Conservation (phyloP, 139 green algal genomes). For the Tetradesmus obliquus region DNA sequence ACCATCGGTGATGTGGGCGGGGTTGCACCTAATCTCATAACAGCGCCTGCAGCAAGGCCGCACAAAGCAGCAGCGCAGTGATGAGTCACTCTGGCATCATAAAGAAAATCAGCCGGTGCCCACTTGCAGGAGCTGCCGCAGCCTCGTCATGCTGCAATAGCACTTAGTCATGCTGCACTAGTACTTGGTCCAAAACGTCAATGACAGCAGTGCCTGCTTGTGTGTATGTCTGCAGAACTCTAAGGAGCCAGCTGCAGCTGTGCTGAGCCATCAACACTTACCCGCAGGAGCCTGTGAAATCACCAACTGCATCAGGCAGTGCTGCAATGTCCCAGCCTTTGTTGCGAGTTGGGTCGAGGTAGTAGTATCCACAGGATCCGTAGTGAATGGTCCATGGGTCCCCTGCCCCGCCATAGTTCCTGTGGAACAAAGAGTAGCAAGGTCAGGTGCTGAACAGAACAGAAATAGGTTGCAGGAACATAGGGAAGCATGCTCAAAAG, state of each 20-base stretch:
- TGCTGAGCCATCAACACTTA: neutral
- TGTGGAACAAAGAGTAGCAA: neutral
- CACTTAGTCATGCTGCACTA: too few relatives aligned
- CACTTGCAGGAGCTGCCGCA: neutral
- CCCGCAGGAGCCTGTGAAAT: conserved; percentile 36
- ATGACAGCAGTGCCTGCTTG: neutral
- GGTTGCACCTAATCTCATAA: conserved; percentile 32
- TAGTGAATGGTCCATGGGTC: conserved; percentile 41
- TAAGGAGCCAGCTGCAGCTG: neutral
- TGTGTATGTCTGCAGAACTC: neutral
- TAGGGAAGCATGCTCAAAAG: too few relatives aligned
- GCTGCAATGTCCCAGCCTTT: conserved; percentile 51
- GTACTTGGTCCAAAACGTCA: neutral
- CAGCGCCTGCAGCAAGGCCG: conserved; percentile 44
- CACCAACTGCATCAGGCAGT: conserved; percentile 23
- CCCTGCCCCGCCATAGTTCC: conserved; percentile 6
- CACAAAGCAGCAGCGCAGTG: neutral
- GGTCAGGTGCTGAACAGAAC: neutral
- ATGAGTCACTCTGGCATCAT: neutral
- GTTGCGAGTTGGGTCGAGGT: conserved; percentile 19
- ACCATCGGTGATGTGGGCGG: conserved; percentile 36
- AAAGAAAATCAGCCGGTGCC: neutral
- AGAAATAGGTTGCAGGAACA: neutral
- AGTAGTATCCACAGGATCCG: conserved; percentile 34
- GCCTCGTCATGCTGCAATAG: too few relatives aligned